phyloP scores from a whole-genome alignment of 1,139 yeast species.

The Sugiyamaella pinicola region DNA sequence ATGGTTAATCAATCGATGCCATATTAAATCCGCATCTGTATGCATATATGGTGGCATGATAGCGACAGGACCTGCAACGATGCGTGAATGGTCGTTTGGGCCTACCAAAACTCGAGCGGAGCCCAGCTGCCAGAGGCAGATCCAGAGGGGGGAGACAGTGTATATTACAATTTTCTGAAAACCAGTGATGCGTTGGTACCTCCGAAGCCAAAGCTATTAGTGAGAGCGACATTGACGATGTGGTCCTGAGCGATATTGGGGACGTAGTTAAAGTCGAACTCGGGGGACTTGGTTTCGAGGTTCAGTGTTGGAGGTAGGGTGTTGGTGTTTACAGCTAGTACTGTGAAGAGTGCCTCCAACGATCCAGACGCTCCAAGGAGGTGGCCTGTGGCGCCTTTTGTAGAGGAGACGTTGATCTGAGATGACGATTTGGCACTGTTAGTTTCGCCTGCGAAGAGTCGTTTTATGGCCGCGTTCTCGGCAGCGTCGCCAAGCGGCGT shows the following conservation, averaged over 20 bases:
- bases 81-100: too few species aligned
- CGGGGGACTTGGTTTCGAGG: constrained; percentile 50
- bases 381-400: constrained; percentile 93
- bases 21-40: too few species aligned
- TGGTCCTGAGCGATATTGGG: constrained; percentile 49
- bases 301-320: constrained; percentile 81
- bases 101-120: too few species aligned
- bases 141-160: not conserved
- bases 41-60: too few species aligned
- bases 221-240: constrained; percentile 60
- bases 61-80: too few species aligned
- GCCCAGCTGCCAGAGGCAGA: not conserved
- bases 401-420: constrained; percentile 62
- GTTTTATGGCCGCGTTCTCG: constrained; percentile 72
- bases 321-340: constrained; percentile 60
- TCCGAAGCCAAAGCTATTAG: constrained; percentile 96
- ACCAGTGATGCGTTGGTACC: constrained; percentile 85
- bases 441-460: constrained; percentile 41
- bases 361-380: constrained; percentile 96
- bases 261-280: constrained; percentile 63
- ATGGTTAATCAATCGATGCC: too few species aligned
- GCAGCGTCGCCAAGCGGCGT: constrained; percentile 88
- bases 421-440: constrained; percentile 40
- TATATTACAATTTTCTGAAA: constrained; percentile 44
- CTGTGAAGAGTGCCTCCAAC: constrained; percentile 82